These are phyloP conservation scores for Akanthomyces uredinophilus DNA, from an alignment of 2,329 filamentous ascomycete genomes.

Conservation along the genomic window DNA sequence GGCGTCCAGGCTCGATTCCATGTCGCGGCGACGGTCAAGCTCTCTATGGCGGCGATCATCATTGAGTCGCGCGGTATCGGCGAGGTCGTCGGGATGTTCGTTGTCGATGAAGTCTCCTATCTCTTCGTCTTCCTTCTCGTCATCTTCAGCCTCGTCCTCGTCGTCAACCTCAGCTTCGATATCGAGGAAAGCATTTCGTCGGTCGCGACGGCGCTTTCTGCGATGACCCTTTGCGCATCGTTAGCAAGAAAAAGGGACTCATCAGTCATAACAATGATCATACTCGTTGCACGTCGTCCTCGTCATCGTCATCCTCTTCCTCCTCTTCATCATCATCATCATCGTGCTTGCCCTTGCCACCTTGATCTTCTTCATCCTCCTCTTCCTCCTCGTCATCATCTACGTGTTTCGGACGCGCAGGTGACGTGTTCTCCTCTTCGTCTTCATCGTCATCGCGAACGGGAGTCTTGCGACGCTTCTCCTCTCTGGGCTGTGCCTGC, in stretches of 20 bases:
- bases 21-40: conserved; percentile 85
- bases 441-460: conserved; percentile 25
- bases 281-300: conserved; percentile 64
- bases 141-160: conserved; percentile 81
- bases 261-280: conserved; percentile 19
- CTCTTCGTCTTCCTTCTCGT: conserved; percentile 82
- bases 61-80: conserved; percentile 71
- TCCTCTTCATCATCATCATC: conserved; percentile 34
- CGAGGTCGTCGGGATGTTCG: conserved; percentile 84
- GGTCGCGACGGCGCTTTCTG: conserved; percentile 73
- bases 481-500: conserved; percentile 39
- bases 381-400: conserved; percentile 39
- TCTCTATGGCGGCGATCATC: conserved; percentile 93
- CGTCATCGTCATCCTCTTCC: conserved; percentile 51
- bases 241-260: conserved; percentile 14
- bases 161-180: conserved; percentile 98
- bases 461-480: conserved; percentile 16
- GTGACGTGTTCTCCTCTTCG: conserved; percentile 31
- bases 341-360: conserved; percentile 30
- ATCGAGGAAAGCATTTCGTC: conserved; percentile 86
- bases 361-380: conserved; percentile 34
- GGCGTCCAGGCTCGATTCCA: conserved; percentile 82
- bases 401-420: conserved; percentile 21
- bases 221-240: conserved; percentile 51
- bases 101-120: conserved; percentile 82